phyloP scores from a whole-genome alignment of 306 rosid genomes.

The Ormosia emarginata region DNA sequence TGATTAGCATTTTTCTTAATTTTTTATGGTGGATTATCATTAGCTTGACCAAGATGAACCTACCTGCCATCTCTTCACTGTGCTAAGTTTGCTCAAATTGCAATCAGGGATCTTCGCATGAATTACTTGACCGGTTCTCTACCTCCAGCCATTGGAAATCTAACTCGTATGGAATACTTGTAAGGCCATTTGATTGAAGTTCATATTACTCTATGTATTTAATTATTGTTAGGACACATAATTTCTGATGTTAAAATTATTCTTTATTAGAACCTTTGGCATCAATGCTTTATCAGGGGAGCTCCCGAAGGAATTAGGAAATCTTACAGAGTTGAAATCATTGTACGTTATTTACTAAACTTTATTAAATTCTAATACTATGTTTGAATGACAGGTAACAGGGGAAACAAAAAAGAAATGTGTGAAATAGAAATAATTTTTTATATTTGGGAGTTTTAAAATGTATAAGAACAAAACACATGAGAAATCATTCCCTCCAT shows the following conservation, averaged over 20 bases:
- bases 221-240: neutral
- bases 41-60: neutral
- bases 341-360: conserved; percentile 44
- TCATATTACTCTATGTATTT: neutral
- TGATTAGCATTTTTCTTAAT: no score
- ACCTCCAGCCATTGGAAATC: conserved; percentile 65
- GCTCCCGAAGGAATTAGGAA: conserved; percentile 72
- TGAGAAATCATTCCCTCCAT: no score
- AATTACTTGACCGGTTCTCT: conserved; percentile 67
- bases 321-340: conserved; percentile 37
- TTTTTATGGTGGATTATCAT: neutral
- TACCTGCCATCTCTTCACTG: neutral
- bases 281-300: conserved; percentile 65
- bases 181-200: conserved; percentile 29
- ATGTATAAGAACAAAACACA: no score
- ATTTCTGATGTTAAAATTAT: neutral
- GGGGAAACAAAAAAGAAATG: no score
- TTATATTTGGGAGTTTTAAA: no score
- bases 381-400: no score
- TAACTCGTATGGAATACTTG: conserved; percentile 63
- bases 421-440: no score
- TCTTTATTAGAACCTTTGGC: conserved; percentile 47
- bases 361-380: no score
- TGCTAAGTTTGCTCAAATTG: conserved; percentile 5
- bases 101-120: conserved; percentile 50